A percentile compares a stretch with the other conserved stretches of the same genome.
These are phyloP conservation scores for Jackrogersella minutella DNA, from an alignment of 495 filamentous ascomycete species.

Conservation along the genomic window DNA sequence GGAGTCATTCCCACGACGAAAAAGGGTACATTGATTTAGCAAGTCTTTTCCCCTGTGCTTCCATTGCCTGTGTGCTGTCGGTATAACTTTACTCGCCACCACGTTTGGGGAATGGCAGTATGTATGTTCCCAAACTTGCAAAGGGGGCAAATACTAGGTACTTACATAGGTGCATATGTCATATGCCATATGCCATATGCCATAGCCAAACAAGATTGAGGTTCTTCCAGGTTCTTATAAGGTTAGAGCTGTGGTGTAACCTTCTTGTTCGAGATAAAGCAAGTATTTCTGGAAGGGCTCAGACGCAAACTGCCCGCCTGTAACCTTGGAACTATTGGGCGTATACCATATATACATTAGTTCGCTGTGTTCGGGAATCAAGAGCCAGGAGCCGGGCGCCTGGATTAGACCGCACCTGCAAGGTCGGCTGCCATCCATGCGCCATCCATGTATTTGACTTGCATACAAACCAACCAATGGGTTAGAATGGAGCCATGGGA, in stretches of 20 bases:
- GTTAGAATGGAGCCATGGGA: no score
- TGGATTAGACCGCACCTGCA: constrained; percentile 20
- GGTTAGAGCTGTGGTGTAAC: not conserved
- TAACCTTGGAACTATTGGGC: no score
- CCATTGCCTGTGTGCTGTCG: no score
- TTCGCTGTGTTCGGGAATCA: not conserved
- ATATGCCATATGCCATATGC: not conserved
- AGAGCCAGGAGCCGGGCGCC: constrained; percentile 1
- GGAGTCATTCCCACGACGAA: constrained; percentile 27
- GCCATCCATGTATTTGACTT: constrained; percentile 13
- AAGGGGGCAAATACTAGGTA: no score
- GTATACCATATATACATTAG: not conserved
- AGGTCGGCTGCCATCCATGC: constrained; percentile 3
- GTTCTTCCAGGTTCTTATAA: not conserved
- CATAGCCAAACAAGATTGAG: not conserved
- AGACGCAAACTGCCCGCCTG: no score
- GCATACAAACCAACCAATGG: not conserved
- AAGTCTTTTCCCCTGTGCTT: not conserved
- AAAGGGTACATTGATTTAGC: constrained; percentile 26
- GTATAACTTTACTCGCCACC: no score
- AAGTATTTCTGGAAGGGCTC: not conserved
- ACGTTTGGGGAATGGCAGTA: no score
- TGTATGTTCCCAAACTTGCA: no score
- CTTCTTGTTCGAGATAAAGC: not conserved
- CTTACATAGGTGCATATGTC: no score